Conservation (phyloP, 352 stramenopile species). For the Globisporangium iwayamae region DNA sequence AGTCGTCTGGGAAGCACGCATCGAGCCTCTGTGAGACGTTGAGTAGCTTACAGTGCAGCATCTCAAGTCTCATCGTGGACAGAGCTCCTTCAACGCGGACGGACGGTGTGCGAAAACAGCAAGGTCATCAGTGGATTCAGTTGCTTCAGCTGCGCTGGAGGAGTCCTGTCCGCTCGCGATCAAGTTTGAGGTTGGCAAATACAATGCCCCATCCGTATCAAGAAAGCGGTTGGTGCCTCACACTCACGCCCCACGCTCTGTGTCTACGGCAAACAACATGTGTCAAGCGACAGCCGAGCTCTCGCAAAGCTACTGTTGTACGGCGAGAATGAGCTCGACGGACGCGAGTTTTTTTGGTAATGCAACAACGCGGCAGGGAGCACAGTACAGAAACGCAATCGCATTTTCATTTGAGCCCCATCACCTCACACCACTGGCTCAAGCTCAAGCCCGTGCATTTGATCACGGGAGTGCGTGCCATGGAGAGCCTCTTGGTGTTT, state of each 20-base stretch:
- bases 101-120: no score
- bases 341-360: not conserved
- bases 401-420: not conserved
- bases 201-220: not conserved
- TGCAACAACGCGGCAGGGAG: no score
- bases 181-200: constrained; percentile 12
- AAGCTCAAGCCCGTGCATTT: not conserved
- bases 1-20: no score
- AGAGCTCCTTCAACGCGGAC: no score
- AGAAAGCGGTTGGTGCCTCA: not conserved
- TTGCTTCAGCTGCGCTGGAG: not conserved
- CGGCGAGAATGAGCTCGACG: not conserved
- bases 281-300: not conserved
- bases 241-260: not conserved
- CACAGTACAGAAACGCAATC: not conserved
- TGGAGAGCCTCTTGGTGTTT: not conserved
- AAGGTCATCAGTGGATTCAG: no score
- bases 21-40: no score
- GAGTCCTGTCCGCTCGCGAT: constrained; percentile 18
- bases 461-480: not conserved
- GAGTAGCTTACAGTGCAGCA: no score
- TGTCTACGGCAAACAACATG: not conserved
- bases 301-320: not conserved
- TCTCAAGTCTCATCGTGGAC: no score
- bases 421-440: not conserved